Conservation (phyloP, 768 basidiomycete genomes). For the Lyophyllum atratum region DNA sequence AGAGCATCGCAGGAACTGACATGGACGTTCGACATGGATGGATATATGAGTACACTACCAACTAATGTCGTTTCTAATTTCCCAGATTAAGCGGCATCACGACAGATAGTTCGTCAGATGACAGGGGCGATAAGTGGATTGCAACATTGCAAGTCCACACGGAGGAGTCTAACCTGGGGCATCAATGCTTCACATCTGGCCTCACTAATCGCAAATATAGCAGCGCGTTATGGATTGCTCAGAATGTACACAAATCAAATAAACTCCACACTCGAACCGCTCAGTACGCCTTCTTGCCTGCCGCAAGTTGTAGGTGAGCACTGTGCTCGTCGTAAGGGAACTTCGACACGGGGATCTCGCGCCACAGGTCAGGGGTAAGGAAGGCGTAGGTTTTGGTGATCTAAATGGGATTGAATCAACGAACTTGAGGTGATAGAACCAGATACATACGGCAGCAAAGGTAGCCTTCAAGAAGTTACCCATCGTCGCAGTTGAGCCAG, state of each 20-base stretch:
- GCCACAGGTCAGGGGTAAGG: slow-evolving; percentile 98
- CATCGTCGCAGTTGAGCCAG: slow-evolving; percentile 98
- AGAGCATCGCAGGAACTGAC: no score
- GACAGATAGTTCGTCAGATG: no score
- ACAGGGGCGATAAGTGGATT: no score
- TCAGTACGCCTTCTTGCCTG: slow-evolving; percentile 76
- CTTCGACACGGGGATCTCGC: slow-evolving; percentile 87
- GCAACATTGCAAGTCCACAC: no score
- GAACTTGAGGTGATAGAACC: background rate
- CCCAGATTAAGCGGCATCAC: no score
- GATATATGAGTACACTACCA: no score
- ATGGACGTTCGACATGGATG: no score
- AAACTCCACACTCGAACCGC: slow-evolving; percentile 7
- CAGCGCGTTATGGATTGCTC: slow-evolving; percentile 11
- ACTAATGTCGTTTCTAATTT: no score
- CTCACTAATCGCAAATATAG: no score
- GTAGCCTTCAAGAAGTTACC: slow-evolving; percentile 99
- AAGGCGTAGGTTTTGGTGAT: slow-evolving; percentile 98
- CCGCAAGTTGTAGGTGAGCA: slow-evolving; percentile 83
- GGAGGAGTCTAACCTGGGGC: no score
- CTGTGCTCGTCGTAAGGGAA: slow-evolving; percentile 96
- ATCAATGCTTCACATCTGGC: no score
- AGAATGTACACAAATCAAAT: slow-evolving; percentile 14
- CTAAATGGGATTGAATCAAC: slow-evolving; percentile 34
- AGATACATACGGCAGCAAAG: slow-evolving; percentile 74